Evolutionary conservation across 768 basidiomycete species (phyloP).

Genomic region (Melanogaster broomeanus): DNA sequence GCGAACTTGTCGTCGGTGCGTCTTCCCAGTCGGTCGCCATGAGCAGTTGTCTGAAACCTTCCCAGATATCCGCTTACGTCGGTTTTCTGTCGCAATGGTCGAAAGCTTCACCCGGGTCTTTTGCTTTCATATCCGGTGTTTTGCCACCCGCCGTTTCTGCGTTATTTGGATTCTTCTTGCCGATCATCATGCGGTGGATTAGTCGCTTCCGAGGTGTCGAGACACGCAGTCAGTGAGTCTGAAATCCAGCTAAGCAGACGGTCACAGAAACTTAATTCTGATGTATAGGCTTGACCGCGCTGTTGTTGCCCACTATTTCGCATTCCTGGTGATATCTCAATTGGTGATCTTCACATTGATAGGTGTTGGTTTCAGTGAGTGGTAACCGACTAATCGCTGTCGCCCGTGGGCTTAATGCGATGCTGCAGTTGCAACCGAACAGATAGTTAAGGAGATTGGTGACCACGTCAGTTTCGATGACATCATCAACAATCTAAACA

Average conservation of each 20-base stretch:
- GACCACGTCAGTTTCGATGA: conserved; percentile 44
- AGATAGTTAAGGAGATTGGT: conserved; percentile 51
- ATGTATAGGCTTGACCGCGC: conserved; percentile 82
- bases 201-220: conserved; percentile 64
- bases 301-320: conserved; percentile 89
- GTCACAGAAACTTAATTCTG: neutral
- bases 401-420: neutral
- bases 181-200: conserved; percentile 87
- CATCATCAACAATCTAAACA: conserved; percentile 47
- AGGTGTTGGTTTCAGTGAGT: conserved; percentile 83
- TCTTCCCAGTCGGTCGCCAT: neutral
- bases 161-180: conserved; percentile 87
- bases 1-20: conserved; percentile 86
- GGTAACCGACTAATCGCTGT: neutral
- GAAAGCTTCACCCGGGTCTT: conserved; percentile 58
- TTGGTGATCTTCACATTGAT: conserved; percentile 93
- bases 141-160: conserved; percentile 88
- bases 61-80: conserved; percentile 54
- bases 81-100: conserved; percentile 77
- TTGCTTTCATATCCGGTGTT: conserved; percentile 89
- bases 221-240: conserved; percentile 29
- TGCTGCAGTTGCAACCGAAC: conserved; percentile 32
- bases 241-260: neutral
- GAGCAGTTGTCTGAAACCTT: conserved; percentile 1
- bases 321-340: conserved; percentile 93